A percentile compares a stretch with the other conserved stretches of the same genome.
Evolutionary conservation across 78 protist genomes (phyloP).

Genomic region (Dictyostelium capitatum): DNA sequence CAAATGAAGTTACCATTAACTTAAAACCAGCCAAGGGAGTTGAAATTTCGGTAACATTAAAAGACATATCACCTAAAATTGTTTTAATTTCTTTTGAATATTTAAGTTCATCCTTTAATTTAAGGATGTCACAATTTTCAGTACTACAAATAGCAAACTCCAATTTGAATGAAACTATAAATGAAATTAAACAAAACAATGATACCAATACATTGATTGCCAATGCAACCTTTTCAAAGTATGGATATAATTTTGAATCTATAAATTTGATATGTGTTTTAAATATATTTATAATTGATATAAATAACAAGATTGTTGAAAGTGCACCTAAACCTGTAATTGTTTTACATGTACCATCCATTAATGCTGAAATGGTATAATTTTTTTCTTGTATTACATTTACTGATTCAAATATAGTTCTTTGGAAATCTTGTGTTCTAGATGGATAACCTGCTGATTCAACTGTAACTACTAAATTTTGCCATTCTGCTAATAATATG

Average conservation of each 20-base stretch:
- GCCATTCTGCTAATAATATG: constrained; percentile 9
- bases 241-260: background rate
- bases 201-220: background rate
- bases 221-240: background rate
- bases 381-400: background rate
- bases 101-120: background rate
- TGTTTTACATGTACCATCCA: background rate
- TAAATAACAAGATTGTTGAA: background rate
- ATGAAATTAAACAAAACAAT: background rate
- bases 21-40: background rate
- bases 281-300: background rate
- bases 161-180: constrained; percentile 2
- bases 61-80: background rate
- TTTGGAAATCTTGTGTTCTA: background rate
- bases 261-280: background rate
- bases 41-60: background rate
- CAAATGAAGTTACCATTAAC: background rate
- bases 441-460: background rate
- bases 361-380: too few species aligned
- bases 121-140: too few species aligned
- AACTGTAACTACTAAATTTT: background rate
- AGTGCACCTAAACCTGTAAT: constrained; percentile 6
- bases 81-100: background rate
- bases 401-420: background rate
- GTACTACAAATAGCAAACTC: background rate